Evolutionary conservation across 768 basidiomycete species (phyloP).

Genomic region (Russula earlei): DNA sequence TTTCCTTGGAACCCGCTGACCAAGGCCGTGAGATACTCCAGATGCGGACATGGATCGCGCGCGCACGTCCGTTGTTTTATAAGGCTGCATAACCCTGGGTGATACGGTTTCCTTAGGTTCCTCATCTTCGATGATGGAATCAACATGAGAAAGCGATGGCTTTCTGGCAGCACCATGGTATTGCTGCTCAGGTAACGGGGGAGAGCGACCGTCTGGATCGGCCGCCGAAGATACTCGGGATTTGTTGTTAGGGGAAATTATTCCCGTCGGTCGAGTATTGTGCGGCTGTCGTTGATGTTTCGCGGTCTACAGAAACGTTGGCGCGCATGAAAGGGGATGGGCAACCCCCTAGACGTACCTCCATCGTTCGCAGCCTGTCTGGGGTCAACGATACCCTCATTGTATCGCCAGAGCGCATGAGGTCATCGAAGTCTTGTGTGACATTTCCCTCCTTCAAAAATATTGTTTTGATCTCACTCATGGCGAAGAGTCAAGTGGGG

Average conservation of each 20-base stretch:
- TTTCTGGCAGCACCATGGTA: conserved; percentile 23
- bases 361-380: conserved; percentile 86
- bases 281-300: conserved; percentile 3
- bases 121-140: conserved; percentile 54
- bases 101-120: conserved; percentile 27
- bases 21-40: conserved; percentile 9
- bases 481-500: not conserved
- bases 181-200: conserved; percentile 6
- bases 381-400: conserved; percentile 96
- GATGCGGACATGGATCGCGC: conserved; percentile 22
- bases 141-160: conserved; percentile 44
- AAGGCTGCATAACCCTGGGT: not conserved
- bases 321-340: conserved; percentile 6
- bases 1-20: conserved; percentile 2
- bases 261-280: not conserved
- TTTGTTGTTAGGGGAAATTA: not conserved
- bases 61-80: conserved; percentile 8
- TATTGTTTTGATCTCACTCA: not conserved
- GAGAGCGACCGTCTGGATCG: conserved; percentile 1
- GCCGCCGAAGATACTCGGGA: not conserved
- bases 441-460: conserved; percentile 24
- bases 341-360: conserved; percentile 44
- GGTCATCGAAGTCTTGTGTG: conserved; percentile 82
- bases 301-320: not conserved
- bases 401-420: conserved; percentile 82